Conservation (phyloP, 2,329 filamentous ascomycete genomes). For the Pseudocercospora ulei region DNA sequence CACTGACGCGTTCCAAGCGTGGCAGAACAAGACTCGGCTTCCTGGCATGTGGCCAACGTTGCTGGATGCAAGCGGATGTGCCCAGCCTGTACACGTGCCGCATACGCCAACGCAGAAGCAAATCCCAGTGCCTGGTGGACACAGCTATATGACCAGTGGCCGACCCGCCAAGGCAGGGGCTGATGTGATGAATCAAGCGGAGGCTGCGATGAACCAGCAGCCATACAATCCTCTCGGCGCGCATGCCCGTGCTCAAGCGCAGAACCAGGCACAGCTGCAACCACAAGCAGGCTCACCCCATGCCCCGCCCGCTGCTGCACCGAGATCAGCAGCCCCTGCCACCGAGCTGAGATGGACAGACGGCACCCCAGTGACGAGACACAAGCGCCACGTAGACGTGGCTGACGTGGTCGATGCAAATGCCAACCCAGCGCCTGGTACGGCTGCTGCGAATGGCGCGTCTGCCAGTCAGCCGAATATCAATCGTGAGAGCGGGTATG, state of each 20-base stretch:
- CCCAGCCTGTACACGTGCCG: constrained; percentile 36
- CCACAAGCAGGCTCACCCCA: constrained; percentile 6
- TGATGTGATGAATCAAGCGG: constrained; percentile 13
- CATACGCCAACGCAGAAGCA: constrained; percentile 13
- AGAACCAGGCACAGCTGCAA: constrained; percentile 4
- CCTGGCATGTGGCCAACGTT: constrained; percentile 71
- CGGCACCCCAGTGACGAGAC: constrained; percentile 3
- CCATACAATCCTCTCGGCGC: no score
- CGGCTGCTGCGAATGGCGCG: not conserved
- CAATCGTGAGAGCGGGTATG: no score
- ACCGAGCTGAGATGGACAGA: constrained; percentile 5
- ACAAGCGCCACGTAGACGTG: constrained; percentile 2
- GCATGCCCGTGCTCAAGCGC: no score
- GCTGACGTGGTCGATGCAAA: not conserved
- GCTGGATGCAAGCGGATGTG: constrained; percentile 72
- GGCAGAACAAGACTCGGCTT: constrained; percentile 60
- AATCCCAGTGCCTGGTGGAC: constrained; percentile 21
- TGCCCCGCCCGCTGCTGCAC: not conserved
- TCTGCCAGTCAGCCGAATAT: no score
- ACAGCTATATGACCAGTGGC: constrained; percentile 22
- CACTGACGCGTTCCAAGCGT: constrained; percentile 65
- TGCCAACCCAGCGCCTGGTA: not conserved
- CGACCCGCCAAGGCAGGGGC: constrained; percentile 16
- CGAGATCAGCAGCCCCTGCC: not conserved
- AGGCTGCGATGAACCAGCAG: constrained; percentile 10